phyloP scores from a whole-genome alignment of 768 basidiomycete genomes.

The Suillus cothurnatus region DNA sequence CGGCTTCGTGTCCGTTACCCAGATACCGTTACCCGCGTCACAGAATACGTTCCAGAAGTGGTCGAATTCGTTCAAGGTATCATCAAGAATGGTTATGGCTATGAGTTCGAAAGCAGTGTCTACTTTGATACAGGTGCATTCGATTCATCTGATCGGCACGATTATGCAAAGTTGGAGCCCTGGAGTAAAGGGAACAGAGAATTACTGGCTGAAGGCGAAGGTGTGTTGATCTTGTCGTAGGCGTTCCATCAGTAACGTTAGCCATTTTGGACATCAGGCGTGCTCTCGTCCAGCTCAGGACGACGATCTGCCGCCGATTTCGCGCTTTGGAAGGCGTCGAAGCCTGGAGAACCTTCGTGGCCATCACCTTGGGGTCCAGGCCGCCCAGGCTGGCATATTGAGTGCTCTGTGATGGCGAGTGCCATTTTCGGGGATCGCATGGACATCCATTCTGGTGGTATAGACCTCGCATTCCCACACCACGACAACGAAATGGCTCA shows the following conservation, averaged over 20 bases:
- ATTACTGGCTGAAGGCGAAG: slow-evolving; percentile 90
- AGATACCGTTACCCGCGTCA: slow-evolving; percentile 91
- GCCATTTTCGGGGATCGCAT: slow-evolving; percentile 87
- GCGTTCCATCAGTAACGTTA: background rate
- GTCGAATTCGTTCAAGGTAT: slow-evolving; percentile 86
- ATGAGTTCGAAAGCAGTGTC: slow-evolving; percentile 77
- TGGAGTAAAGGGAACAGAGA: slow-evolving; percentile 95
- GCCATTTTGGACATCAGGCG: slow-evolving; percentile 41
- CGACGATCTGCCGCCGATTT: slow-evolving; percentile 90
- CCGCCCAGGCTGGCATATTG: slow-evolving; percentile 99
- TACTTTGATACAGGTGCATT: slow-evolving; percentile 91
- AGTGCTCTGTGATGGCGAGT: slow-evolving; percentile 98
- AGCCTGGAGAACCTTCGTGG: slow-evolving; percentile 97
- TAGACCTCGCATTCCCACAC: slow-evolving; percentile 98
- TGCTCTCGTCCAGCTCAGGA: slow-evolving; percentile 56
- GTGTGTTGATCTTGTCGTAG: slow-evolving; percentile 39
- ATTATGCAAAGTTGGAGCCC: slow-evolving; percentile 94
- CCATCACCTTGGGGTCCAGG: slow-evolving; percentile 93
- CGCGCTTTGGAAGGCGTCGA: slow-evolving; percentile 97
- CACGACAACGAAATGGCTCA: slow-evolving; percentile 99
- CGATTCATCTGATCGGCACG: slow-evolving; percentile 72
- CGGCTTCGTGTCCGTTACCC: slow-evolving; percentile 86
- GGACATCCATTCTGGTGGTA: slow-evolving; percentile 98
- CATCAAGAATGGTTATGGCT: slow-evolving; percentile 79
- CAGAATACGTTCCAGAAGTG: slow-evolving; percentile 96